Evolutionary conservation across 768 basidiomycete species (phyloP).

Genomic region (Leucosporidium creatinivorum): DNA sequence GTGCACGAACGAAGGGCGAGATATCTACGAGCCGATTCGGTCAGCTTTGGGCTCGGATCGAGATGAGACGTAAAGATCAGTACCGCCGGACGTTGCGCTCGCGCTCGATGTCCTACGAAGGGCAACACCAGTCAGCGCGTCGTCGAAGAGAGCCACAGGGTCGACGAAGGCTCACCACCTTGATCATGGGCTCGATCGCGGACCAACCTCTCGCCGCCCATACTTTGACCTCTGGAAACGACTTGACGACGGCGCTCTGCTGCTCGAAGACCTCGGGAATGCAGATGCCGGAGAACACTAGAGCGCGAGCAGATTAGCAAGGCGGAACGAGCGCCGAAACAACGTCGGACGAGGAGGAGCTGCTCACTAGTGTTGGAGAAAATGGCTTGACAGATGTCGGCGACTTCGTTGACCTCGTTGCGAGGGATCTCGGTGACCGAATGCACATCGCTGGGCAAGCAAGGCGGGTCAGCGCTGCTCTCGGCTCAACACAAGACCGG

Average conservation of each 20-base stretch:
- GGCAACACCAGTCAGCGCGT: too few relatives aligned
- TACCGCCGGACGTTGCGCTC: conserved; percentile 5
- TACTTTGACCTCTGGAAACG: neutral
- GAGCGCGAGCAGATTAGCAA: too few relatives aligned
- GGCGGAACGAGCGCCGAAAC: neutral
- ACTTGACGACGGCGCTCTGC: conserved; percentile 20
- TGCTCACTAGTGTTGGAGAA: conserved; percentile 16
- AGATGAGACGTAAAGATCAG: conserved; percentile 4
- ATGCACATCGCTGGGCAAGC: conserved; percentile 9
- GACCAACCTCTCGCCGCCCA: conserved; percentile 7
- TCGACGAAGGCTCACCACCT: conserved; percentile 1
- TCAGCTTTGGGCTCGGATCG: neutral
- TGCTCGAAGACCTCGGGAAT: conserved; percentile 32
- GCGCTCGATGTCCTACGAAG: conserved; percentile 1
- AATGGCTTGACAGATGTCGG: neutral
- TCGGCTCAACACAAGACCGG: neutral
- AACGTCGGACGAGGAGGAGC: neutral
- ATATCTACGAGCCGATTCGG: neutral
- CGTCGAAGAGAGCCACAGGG: neutral
- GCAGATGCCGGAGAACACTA: conserved; percentile 10
- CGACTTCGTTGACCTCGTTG: conserved; percentile 18
- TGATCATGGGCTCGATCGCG: conserved; percentile 10
- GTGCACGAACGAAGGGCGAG: conserved; percentile 18
- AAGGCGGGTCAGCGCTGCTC: neutral
- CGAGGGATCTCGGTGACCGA: conserved; percentile 7